Base-by-base conservation (phyloP, 2,329 filamentous ascomycete species). In the Alternaria angustiovoidea region DNA sequence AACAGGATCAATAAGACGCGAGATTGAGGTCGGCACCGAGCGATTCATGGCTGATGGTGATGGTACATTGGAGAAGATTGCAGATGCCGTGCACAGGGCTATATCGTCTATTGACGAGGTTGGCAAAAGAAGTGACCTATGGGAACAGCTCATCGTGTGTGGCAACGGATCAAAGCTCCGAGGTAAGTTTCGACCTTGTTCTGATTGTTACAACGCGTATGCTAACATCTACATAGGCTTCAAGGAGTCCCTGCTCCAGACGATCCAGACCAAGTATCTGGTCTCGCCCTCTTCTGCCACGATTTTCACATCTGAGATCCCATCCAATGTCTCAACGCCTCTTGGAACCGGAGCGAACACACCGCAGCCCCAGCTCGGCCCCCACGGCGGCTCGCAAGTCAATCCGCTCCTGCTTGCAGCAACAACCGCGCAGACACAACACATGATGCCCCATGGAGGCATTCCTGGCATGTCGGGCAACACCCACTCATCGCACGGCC, bases 291-390 rank as follows among this genome's bases (percentile, higher is more conserved):
- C 91, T 28, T 94, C 93, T 1, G 93, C 93, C 51, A 97, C 94
- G 42, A 98, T 98, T 73, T 98, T 98, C 84, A 97, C 94, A 36
- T 97, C 93, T 22, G 95, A 99, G 79, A 88, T 98, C 38, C 95
- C 95, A 7, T 97, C 93, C 8, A 94, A 95, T 80, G 87, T 97
- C 75, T 93, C 92, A 30, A 98, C 95, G 0, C 95, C 95, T 1
- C 86, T 91, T 11, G 94, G 93, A 20, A 98, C 94, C 1, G 94
- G 94, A 34, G 88, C 93, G 16, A 95, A 96, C 79, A 98, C 94
- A 1, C 96, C 95, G 0, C 92, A 92, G 2, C 74, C 89, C 74
- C 79, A 82, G 61, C 68, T 80, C 72, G 78, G 74, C 70, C 74
- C 83, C 72, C 77, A 83, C 66, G 71, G 81, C 71, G 67, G 82